Evolutionary conservation across 108 stramenopile species (phyloP).

Genomic region (Stephanodiscus minutulus): DNA sequence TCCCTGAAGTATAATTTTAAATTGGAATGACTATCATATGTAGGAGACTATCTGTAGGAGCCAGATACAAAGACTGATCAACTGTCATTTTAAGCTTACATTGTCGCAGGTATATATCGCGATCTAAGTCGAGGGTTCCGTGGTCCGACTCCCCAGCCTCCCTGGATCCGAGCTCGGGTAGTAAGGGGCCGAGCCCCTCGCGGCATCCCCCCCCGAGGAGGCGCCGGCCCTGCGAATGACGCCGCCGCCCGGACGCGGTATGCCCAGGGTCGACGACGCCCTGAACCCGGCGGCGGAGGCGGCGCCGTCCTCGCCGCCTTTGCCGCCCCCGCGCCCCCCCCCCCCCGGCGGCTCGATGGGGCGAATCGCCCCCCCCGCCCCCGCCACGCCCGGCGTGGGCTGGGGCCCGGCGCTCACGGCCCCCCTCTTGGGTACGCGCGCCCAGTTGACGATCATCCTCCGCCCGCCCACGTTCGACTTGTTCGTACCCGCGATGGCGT

Average conservation of each 20-base stretch:
- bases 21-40: too few species aligned
- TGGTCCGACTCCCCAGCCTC: slow-evolving; percentile 60
- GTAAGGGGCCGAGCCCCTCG: slow-evolving; percentile 68
- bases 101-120: too few species aligned
- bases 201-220: slow-evolving; percentile 40
- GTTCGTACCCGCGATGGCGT: slow-evolving; percentile 78
- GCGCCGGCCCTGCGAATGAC: slow-evolving; percentile 66
- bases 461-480: slow-evolving; percentile 65
- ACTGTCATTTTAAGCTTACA: too few species aligned
- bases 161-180: slow-evolving; percentile 84
- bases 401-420: slow-evolving; percentile 43
- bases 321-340: slow-evolving; percentile 28
- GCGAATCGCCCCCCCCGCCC: slow-evolving; percentile 48
- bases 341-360: slow-evolving; percentile 43
- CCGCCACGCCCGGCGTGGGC: slow-evolving; percentile 32
- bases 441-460: slow-evolving; percentile 76
- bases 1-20: slow-evolving; percentile 6
- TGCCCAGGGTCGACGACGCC: slow-evolving; percentile 34
- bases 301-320: slow-evolving; percentile 31
- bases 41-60: too few species aligned
- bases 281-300: slow-evolving; percentile 59
- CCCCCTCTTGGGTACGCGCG: slow-evolving; percentile 85
- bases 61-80: too few species aligned
- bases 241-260: slow-evolving; percentile 66
- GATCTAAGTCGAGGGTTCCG: slow-evolving; percentile 10